Percentiles rank a stretch among this genome's conserved stretches.
phyloP scores from a whole-genome alignment of 1,284 basidiomycete species.

The Heterobasidion parviporum region DNA sequence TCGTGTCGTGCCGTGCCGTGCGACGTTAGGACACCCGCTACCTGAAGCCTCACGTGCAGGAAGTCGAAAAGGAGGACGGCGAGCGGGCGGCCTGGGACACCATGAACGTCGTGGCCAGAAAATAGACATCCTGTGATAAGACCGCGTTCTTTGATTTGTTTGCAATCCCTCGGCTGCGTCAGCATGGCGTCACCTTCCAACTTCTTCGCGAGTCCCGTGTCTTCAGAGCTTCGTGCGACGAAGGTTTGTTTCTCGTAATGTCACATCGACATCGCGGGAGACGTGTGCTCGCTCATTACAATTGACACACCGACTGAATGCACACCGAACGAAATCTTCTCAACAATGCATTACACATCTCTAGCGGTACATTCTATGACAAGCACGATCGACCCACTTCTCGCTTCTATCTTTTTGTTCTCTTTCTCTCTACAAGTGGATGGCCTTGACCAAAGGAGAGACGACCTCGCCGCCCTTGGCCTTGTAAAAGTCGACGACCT shows the following conservation, averaged over 20 bases:
- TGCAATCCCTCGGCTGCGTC: neutral
- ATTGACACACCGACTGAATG: too few species aligned
- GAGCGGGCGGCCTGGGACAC: conserved; percentile 88
- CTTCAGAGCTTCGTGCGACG: too few species aligned
- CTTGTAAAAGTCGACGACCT: conserved; percentile 86
- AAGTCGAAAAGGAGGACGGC: conserved; percentile 69
- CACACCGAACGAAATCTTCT: neutral
- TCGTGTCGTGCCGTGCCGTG: neutral
- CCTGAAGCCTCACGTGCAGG: conserved; percentile 74
- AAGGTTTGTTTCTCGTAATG: too few species aligned
- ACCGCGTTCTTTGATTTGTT: neutral
- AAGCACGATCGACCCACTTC: neutral
- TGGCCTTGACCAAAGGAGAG: conserved; percentile 76
- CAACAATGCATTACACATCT: neutral
- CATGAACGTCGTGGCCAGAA: conserved; percentile 55
- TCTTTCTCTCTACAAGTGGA: conserved; percentile 23
- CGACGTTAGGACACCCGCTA: conserved; percentile 79
- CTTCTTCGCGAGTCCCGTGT: too few species aligned
- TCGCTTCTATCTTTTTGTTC: neutral
- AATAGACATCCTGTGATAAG: conserved; percentile 19
- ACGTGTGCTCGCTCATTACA: too few species aligned
- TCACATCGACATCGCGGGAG: too few species aligned
- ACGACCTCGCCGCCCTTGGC: conserved; percentile 65
- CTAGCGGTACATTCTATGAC: neutral
- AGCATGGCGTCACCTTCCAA: too few species aligned